Evolutionary conservation across 2,329 filamentous ascomycete genomes (phyloP), one percentile per base, ranked within the genome.

Genomic region (Pseudogymnoascus sp.): DNA sequence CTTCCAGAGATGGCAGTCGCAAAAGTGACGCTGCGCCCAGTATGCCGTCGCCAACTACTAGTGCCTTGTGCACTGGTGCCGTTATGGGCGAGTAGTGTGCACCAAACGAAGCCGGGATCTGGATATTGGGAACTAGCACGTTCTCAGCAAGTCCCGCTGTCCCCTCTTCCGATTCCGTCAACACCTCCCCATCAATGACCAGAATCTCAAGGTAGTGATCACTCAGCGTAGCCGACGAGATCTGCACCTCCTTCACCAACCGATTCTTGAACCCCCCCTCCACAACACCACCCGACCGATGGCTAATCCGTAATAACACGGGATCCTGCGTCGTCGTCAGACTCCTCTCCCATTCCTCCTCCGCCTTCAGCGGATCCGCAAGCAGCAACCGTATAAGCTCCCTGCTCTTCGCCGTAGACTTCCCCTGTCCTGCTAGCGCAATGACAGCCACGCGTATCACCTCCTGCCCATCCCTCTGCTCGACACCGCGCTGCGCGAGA

Each of bases 61-160:
- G 75, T 0, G 87, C 85, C 71, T 87, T 89, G 71, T 97, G 93
- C 1, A 97, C 91, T 0, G 93, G 92, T 48, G 90, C 91, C 5
- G 86, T 84, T 42, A 94, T 80, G 13, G 86, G 82, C 10, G 86
- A 85, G 62, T 85, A 81, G 64, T 85, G 80, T 7, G 86, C 86
- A 13, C 83, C 84, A 64, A 80, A 80, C 12, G 87, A 86, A 5
- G 79, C 81, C 1, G 83, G 84, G 42, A 90, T 88, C 18, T 89
- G 85, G 35, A 96, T 81, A 0, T 80, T 81, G 2, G 92, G 92
- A 15, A 90, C 87, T n/a, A 96, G 80, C 10, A 92, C 78, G 0
- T 84, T 79, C 65, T 92, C 87, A 82, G 80, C 4, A 84, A 76
- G 8, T 76, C 76, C 60, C 80, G 72, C 52, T 39, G 74, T 68